Conservation (phyloP, 305 asterid genomes). For the Solanum chacoense region DNA sequence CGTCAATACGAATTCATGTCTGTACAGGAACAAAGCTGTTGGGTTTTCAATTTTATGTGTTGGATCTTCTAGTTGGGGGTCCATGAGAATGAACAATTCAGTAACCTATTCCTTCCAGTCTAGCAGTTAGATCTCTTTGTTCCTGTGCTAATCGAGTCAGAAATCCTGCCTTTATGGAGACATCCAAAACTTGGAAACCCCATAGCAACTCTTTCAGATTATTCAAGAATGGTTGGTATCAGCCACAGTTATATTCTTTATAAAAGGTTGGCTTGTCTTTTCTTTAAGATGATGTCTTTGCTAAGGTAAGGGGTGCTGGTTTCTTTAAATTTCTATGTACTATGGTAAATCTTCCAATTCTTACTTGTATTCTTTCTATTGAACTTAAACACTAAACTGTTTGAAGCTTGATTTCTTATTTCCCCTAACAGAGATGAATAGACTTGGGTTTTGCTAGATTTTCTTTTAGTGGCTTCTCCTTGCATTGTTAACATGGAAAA, state of each 20-base stretch:
- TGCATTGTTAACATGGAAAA: not conserved
- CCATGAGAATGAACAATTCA: not conserved
- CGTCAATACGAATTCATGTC: not conserved
- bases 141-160: not conserved
- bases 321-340: not conserved
- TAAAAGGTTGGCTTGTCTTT: not conserved
- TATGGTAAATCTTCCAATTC: not conserved
- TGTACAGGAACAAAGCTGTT: not conserved
- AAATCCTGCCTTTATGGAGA: not conserved
- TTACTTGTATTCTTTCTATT: not conserved
- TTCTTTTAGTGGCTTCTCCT: not conserved
- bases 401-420: not conserved
- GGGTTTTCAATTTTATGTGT: not conserved
- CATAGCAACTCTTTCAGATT: not conserved
- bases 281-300: not conserved
- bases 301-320: not conserved
- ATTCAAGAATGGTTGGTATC: not conserved
- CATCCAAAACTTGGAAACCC: not conserved
- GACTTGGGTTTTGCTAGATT: not conserved
- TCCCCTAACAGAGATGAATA: not conserved
- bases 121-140: not conserved
- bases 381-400: not conserved
- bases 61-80: not conserved
- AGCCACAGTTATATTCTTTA: not conserved
- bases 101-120: not conserved